Evolutionary conservation across 164 flowering plant genomes (phyloP), one percentile per base, ranked within the genome.

Genomic region (Paratinospora sagittata): DNA sequence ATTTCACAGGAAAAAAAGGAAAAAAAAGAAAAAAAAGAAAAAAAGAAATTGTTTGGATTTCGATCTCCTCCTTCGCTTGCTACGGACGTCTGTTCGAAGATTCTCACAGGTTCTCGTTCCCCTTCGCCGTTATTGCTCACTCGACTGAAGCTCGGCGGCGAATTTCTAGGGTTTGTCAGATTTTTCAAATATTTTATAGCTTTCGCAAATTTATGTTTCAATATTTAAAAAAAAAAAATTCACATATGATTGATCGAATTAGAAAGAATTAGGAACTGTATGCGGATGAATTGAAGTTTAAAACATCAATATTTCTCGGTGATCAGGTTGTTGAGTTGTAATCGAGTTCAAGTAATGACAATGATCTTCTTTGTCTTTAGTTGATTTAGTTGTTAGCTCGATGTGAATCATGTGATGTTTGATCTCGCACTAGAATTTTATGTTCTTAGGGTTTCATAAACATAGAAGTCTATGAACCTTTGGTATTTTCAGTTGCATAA

Each of bases 121-220:
- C 21, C 61, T n/a, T 55, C 26, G 24, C 5, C 61, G 17, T 55
- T 55, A 21, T 55, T 55, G 61, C 61, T 55, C 24, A 55, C 24
- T 55, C 24, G 61, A 21, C 58, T 17, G 61, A 21, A 55, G 61
- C n/a, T 43, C 47, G 47, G 13, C 13, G 14, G 14, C 47, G 47
- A 43, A 11, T 43, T 58, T 63, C 37, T 63, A 63, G 66, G 66
- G 66, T 63, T 63, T 63, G 66, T 19, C 3, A 16, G 37, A 13
- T 63, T 63, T 16, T 23, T 19, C 61, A 16, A n/a, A 55, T 55
- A 21, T 55, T 55, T 55, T 5, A 43, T 43, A 43, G 47, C 7
- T 43, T n/a, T 7, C 26, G 7, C 19, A 30, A 27, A 63, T 12
- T 30, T 33, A 6, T 63, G 21, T 63, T 27, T 30, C 1, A 14